Evolutionary conservation across 805 yeast genomes (phyloP).

Genomic region (Lipomyces starkeyi): DNA sequence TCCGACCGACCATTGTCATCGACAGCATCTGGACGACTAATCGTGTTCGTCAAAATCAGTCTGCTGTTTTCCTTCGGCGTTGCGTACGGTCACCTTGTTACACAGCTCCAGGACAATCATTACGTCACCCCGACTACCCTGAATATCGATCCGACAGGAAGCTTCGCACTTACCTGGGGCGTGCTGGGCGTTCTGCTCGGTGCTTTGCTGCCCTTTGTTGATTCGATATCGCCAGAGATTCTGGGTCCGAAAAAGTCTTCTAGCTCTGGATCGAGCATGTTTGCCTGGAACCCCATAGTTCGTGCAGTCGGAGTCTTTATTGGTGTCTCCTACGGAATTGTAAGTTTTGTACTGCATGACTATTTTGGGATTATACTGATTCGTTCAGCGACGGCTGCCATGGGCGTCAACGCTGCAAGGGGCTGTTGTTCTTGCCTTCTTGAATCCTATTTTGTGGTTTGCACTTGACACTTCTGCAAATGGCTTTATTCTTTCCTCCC

Average conservation of each 20-base stretch:
- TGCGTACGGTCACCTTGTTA: constrained; percentile 43
- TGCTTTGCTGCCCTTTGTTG: constrained; percentile 42
- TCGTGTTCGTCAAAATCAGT: constrained; percentile 32
- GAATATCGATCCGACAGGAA: constrained; percentile 39
- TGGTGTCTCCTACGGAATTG: constrained; percentile 49
- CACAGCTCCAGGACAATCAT: constrained; percentile 43
- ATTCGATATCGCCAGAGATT: constrained; percentile 32
- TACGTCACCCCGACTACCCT: constrained; percentile 40
- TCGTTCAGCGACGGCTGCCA: constrained; percentile 44
- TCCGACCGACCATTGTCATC: background rate
- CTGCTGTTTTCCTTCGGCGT: constrained; percentile 43
- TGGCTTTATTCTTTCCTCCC: constrained; percentile 47
- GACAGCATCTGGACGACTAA: background rate
- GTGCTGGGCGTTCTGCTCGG: constrained; percentile 43
- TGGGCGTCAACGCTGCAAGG: constrained; percentile 49
- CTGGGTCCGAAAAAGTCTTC: constrained; percentile 27
- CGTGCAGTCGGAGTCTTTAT: constrained; percentile 50
- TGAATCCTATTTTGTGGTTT: constrained; percentile 51
- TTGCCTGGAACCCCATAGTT: constrained; percentile 47
- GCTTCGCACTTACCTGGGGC: constrained; percentile 42
- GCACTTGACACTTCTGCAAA: constrained; percentile 47
- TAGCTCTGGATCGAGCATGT: constrained; percentile 35
- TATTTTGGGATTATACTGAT: background rate
- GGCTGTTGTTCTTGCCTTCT: constrained; percentile 47
- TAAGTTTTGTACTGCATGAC: constrained; percentile 6